phyloP scores from a whole-genome alignment of 495 filamentous ascomycete genomes.

The Aspergillus saccharolyticus region DNA sequence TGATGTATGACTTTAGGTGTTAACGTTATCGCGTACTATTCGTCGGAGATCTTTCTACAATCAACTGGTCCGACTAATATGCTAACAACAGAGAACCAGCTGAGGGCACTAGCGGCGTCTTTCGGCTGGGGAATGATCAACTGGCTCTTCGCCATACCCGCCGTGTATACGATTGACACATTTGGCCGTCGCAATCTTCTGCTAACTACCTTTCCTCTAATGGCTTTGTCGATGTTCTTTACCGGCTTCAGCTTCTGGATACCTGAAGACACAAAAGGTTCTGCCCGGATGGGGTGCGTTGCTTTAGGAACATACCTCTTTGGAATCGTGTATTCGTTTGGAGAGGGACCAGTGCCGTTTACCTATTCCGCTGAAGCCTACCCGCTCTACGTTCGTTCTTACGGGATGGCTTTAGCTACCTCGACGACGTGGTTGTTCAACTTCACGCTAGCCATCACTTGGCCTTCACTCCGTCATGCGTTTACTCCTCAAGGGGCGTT shows the following conservation, averaged over 20 bases:
- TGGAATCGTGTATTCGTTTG: slow-evolving; percentile 70
- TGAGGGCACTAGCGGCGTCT: slow-evolving; percentile 58
- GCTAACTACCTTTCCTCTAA: slow-evolving; percentile 71
- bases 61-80: slow-evolving; percentile 16
- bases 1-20: slow-evolving; percentile 48
- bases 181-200: slow-evolving; percentile 78
- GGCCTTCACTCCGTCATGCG: slow-evolving; percentile 49
- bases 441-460: slow-evolving; percentile 60
- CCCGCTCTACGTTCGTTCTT: slow-evolving; percentile 67
- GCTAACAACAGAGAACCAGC: slow-evolving; percentile 36
- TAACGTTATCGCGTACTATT: slow-evolving; percentile 58
- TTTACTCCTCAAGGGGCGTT: slow-evolving; percentile 61
- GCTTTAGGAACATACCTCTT: slow-evolving; percentile 71
- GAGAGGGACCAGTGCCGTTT: slow-evolving; percentile 78
- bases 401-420: slow-evolving; percentile 55
- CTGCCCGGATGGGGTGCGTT: slow-evolving; percentile 51
- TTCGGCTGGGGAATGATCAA: slow-evolving; percentile 77
- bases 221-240: slow-evolving; percentile 67
- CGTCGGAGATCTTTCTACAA: slow-evolving; percentile 48
- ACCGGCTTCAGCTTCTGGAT: slow-evolving; percentile 81
- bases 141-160: slow-evolving; percentile 72
- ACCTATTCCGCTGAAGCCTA: slow-evolving; percentile 77
- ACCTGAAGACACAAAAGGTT: slow-evolving; percentile 39
- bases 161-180: slow-evolving; percentile 76
- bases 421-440: slow-evolving; percentile 54